These are phyloP conservation scores for Otatea glauca DNA, from an alignment of 176 grass and related monocot genomes.

Conservation along the genomic window DNA sequence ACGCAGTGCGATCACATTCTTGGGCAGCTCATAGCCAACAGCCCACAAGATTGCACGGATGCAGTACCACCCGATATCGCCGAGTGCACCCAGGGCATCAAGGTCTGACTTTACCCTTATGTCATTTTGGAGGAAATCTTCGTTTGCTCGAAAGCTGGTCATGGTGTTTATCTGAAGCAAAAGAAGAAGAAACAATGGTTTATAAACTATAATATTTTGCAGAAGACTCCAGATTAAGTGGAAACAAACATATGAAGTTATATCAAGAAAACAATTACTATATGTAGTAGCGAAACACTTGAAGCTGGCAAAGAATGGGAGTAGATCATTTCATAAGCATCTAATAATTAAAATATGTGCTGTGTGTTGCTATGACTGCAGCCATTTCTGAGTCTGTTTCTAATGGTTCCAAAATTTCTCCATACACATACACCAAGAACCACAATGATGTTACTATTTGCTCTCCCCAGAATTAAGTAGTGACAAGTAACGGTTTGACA, in stretches of 20 bases:
- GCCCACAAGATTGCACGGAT: slow-evolving; percentile 73
- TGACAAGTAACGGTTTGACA: background rate
- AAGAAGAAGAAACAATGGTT: background rate
- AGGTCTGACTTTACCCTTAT: slow-evolving; percentile 84
- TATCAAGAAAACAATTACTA: background rate
- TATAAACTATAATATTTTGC: background rate
- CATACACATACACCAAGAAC: background rate
- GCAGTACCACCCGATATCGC: slow-evolving; percentile 79
- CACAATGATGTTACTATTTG: slow-evolving; percentile 20
- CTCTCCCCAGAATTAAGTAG: background rate
- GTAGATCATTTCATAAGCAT: slow-evolving; percentile 22
- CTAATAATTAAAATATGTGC: slow-evolving; percentile 17
- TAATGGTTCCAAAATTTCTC: background rate
- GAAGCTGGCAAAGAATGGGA: background rate
- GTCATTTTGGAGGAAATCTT: slow-evolving; percentile 78
- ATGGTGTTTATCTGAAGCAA: slow-evolving; percentile 64
- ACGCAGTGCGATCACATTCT: slow-evolving; percentile 46
- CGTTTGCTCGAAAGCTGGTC: slow-evolving; percentile 48
- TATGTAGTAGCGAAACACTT: slow-evolving; percentile 6
- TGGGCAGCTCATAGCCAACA: slow-evolving; percentile 58
- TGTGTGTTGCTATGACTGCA: slow-evolving; percentile 3
- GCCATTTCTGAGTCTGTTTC: background rate
- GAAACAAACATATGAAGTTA: background rate
- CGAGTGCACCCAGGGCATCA: slow-evolving; percentile 69
- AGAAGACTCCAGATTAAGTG: background rate